Base-by-base conservation (phyloP, 441 rosid species). In the Erodium trifolium region DNA sequence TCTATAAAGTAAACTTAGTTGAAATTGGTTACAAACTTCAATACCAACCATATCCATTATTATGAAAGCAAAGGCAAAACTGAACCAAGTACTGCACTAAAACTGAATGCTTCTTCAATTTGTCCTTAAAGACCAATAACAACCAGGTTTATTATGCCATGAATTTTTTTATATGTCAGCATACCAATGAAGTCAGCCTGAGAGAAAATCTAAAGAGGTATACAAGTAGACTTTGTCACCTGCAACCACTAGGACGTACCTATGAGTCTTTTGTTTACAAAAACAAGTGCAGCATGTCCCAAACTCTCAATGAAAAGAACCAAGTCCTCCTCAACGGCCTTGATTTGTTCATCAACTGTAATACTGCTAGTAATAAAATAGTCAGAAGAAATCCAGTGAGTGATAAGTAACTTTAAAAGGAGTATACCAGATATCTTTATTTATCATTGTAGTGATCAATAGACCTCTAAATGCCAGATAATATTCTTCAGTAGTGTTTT, bases 271-370 rank as follows among this genome's bases (percentile, higher is more conserved):
- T 80, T 78, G 81, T 87, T 87, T 14, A 85, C 71, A 76, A 84
- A 87, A 72, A 85, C 78, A 65, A 84, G 82, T 35, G 87, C 92
- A 9, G 87, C 90, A 65, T 87, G 92, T 49, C 90, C 92, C 79
- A 83, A 72, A 72, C 90, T 87, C 75, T 62, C 79, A 70, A 85
- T 72, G 62, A 65, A 67, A 71, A 87, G 59, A 70, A 71, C 12
- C 6, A 14, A 35, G 6, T 82, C 83, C 43, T 53, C 76, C 70
- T 73, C 76, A 19, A 41, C 78, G 31, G 76, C 70, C 62, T 27
- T 64, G 66, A 70, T 71, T 64, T 74, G 55, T 73, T 75, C 71
- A 14, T 71, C 65, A 37, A 64, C 68, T 12, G 37, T 14, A 51
- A 85, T 74, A 69, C 87, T 84, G 86, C 71, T 63, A 72, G 63